These are phyloP conservation scores for Neonectria ditissima DNA, from an alignment of 2,329 filamentous ascomycete species.

Conservation along the genomic window DNA sequence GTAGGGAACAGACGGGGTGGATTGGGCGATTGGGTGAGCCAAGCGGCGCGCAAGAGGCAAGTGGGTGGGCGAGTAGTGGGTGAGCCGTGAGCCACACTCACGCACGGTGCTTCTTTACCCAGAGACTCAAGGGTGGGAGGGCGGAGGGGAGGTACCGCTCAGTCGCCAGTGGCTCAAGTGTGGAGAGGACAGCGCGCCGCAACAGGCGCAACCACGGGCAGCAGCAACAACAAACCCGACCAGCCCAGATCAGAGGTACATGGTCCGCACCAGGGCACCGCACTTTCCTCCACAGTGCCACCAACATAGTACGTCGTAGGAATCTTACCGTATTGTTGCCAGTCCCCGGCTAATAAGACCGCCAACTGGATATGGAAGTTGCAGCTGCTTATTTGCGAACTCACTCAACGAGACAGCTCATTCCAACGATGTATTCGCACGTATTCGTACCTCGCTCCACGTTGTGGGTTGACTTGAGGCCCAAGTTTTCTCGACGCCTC, in stretches of 20 bases:
- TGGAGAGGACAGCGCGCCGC: slow-evolving; percentile 1
- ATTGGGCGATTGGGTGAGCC: slow-evolving; percentile 38
- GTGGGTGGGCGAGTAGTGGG: slow-evolving; percentile 27
- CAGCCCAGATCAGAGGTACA: slow-evolving; percentile 3
- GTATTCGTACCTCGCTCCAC: no score
- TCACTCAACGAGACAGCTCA: background rate
- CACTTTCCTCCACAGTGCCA: background rate
- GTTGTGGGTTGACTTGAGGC: background rate
- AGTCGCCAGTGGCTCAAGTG: slow-evolving; percentile 3
- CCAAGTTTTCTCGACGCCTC: background rate
- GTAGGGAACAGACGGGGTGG: slow-evolving; percentile 33
- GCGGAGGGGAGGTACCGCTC: slow-evolving; percentile 31
- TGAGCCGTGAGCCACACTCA: slow-evolving; percentile 42
- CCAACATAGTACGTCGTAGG: background rate
- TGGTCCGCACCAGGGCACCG: background rate
- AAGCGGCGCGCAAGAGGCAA: slow-evolving; percentile 15
- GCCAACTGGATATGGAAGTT: background rate
- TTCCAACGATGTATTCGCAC: background rate
- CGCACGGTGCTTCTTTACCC: slow-evolving; percentile 43
- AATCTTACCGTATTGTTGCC: slow-evolving; percentile 1
- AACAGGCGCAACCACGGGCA: background rate
- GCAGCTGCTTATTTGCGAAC: background rate
- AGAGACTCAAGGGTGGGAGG: slow-evolving; percentile 14
- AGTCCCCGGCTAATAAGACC: background rate
- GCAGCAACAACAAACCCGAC: slow-evolving; percentile 4